These are phyloP conservation scores for Mycena albidolilacea DNA, from an alignment of 768 basidiomycete genomes.

Conservation along the genomic window DNA sequence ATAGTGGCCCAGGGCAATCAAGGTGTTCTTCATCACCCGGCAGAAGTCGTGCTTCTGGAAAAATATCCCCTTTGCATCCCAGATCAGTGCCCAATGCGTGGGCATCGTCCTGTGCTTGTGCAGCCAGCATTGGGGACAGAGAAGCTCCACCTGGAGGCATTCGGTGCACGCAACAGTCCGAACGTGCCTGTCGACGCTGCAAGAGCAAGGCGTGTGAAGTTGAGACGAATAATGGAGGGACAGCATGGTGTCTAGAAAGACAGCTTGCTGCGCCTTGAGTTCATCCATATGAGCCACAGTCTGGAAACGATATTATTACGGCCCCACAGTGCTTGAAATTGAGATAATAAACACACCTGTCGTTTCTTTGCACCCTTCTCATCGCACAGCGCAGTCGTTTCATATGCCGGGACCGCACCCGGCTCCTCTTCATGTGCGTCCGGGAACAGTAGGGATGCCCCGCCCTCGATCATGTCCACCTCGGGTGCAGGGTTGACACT, in stretches of 20 bases:
- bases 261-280: too few relatives aligned
- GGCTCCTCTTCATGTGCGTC: too few relatives aligned
- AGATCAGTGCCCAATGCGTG: neutral
- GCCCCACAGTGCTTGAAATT: too few relatives aligned
- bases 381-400: neutral
- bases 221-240: neutral
- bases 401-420: neutral
- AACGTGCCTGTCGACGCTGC: neutral
- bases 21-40: neutral
- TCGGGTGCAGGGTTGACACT: too few relatives aligned
- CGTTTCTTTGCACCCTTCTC: neutral
- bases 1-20: conserved; percentile 1
- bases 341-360: neutral
- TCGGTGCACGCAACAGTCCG: too few relatives aligned
- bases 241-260: neutral
- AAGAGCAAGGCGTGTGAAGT: neutral
- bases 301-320: too few relatives aligned
- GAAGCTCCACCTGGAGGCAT: too few relatives aligned
- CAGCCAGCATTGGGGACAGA: too few relatives aligned
- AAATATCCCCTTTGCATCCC: neutral
- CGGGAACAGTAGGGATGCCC: too few relatives aligned
- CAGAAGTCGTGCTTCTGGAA: conserved; percentile 21
- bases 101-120: too few relatives aligned
- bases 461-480: too few relatives aligned
- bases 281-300: too few relatives aligned